Evolutionary conservation across 306 rosid genomes (phyloP).

Genomic region (Fragaria nilgerrensis): DNA sequence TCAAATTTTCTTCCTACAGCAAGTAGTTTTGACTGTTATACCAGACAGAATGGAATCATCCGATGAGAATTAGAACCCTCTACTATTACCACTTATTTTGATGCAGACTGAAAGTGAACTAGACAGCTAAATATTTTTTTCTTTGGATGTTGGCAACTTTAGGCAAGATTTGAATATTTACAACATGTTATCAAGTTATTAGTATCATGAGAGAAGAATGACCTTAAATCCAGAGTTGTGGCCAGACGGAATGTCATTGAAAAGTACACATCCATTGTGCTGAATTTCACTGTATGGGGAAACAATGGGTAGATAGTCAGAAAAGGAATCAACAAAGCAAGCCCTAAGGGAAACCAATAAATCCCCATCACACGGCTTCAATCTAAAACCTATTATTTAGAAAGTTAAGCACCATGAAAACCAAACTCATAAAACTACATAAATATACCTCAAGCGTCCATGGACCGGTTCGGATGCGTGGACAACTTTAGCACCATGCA

Average conservation of each 20-base stretch:
- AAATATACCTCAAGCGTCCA: slow-evolving; percentile 81
- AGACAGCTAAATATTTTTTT: background rate
- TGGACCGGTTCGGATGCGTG: slow-evolving; percentile 93
- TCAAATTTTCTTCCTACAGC: background rate
- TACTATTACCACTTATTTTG: background rate
- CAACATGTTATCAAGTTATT: background rate
- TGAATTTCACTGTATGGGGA: slow-evolving; percentile 72
- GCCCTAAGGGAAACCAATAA: background rate
- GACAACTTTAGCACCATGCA: slow-evolving; percentile 87
- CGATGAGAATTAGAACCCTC: background rate
- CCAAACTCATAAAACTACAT: slow-evolving; percentile 11
- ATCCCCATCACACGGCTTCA: slow-evolving; percentile 1
- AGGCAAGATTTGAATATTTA: background rate
- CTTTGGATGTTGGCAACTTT: background rate
- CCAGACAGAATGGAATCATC: background rate
- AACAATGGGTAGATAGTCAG: slow-evolving; percentile 11
- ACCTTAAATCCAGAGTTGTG: slow-evolving; percentile 87
- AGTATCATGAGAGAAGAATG: background rate
- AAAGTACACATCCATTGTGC: slow-evolving; percentile 76
- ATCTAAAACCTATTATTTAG: background rate
- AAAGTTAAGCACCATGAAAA: slow-evolving; percentile 14
- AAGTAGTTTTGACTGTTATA: background rate
- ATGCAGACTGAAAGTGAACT: slow-evolving; percentile 1
- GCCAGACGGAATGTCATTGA: slow-evolving; percentile 84
- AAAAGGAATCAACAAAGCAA: background rate